phyloP scores from a whole-genome alignment of 306 rosid genomes.

The Cicer judaicum region DNA sequence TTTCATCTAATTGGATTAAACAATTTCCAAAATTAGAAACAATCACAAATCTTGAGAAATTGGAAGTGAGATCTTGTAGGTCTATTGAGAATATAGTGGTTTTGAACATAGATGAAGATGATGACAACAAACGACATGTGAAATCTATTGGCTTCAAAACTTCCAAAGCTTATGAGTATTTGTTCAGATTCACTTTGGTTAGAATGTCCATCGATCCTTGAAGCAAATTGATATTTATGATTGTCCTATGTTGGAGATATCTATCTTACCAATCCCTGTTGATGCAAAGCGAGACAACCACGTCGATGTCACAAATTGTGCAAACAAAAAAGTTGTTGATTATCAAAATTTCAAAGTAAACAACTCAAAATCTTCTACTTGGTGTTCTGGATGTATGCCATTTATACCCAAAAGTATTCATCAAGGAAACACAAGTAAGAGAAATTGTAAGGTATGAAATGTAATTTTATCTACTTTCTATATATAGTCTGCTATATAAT shows the following conservation, averaged over 20 bases:
- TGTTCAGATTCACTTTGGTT: not conserved
- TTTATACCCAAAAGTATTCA: not conserved
- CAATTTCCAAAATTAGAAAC: not conserved
- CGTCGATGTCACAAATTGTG: not conserved
- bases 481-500: not conserved
- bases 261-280: not conserved
- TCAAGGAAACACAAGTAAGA: not conserved
- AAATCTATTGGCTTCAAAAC: not conserved
- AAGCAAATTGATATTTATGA: not conserved
- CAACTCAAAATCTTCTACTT: not conserved
- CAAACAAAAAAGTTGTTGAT: not conserved
- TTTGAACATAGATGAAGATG: not conserved
- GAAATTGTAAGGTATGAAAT: not conserved
- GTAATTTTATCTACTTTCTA: not conserved
- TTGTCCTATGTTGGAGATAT: not conserved
- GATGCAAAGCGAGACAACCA: not conserved
- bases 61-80: rapidly evolving
- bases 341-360: not conserved
- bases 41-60: not conserved
- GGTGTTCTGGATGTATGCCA: not conserved
- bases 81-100: not conserved
- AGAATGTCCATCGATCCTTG: conserved; percentile 6
- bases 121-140: not conserved
- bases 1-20: conserved; percentile 12
- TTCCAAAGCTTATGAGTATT: not conserved